Evolutionary conservation across 2,329 filamentous ascomycete species (phyloP).

Genomic region (Monosporascus sp.): DNA sequence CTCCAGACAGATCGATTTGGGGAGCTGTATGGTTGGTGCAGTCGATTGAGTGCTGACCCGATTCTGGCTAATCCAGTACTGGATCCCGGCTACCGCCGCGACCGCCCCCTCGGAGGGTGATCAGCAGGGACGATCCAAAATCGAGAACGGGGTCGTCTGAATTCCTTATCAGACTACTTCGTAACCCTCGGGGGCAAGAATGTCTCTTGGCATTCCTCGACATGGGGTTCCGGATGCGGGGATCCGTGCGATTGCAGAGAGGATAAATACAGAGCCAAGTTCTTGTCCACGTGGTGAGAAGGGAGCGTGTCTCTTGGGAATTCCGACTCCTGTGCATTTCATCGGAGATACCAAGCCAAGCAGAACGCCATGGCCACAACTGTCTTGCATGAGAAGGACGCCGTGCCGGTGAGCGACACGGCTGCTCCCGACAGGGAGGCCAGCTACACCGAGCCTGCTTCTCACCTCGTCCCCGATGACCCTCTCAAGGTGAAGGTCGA

Average conservation of each 20-base stretch:
- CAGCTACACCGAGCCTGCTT: constrained; percentile 1
- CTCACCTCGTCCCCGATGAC: constrained; percentile 1
- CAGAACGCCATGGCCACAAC: not conserved
- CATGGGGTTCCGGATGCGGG: not conserved
- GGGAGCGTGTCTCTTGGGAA: too few relatives aligned
- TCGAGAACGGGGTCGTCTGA: too few relatives aligned
- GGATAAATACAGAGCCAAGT: not conserved
- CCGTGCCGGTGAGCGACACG: not conserved
- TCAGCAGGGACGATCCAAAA: too few relatives aligned
- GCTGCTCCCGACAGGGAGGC: not conserved
- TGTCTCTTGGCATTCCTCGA: not conserved
- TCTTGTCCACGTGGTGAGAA: not conserved
- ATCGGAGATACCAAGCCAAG: too few relatives aligned
- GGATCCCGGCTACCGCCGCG: too few relatives aligned
- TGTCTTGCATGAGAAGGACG: not conserved
- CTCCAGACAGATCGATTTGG: too few relatives aligned
- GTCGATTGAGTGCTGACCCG: too few relatives aligned
- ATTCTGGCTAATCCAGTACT: too few relatives aligned
- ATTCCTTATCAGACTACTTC: too few relatives aligned
- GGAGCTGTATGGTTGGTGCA: too few relatives aligned
- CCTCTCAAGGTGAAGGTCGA: not conserved
- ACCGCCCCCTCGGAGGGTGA: too few relatives aligned
- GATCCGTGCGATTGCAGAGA: not conserved
- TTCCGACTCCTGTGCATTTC: too few relatives aligned
- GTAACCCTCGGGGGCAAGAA: not conserved